Evolutionary conservation across 2,329 filamentous ascomycete genomes (phyloP).

Genomic region (Ophiostoma pallidulum): DNA sequence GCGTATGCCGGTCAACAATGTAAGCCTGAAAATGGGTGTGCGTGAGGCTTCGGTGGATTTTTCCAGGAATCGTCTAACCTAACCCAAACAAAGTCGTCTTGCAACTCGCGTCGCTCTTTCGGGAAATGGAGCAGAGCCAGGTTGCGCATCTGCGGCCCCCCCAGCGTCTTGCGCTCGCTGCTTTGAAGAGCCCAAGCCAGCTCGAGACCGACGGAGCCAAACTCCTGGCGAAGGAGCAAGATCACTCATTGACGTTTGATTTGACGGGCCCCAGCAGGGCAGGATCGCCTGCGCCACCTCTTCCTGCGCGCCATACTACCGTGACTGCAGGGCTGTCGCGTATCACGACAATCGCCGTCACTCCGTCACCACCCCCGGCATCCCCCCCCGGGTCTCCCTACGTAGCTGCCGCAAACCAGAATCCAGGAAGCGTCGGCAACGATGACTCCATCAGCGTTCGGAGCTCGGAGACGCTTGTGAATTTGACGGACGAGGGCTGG

Average conservation of each 20-base stretch:
- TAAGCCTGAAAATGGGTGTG: no score
- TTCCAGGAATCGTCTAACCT: no score
- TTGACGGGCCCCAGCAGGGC: not conserved
- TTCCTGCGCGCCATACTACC: constrained; percentile 38
- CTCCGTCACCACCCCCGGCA: not conserved
- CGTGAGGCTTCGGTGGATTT: no score
- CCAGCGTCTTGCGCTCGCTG: constrained; percentile 69
- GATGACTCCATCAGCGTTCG: constrained; percentile 36
- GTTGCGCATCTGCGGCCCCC: constrained; percentile 58
- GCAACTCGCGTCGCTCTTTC: constrained; percentile 62
- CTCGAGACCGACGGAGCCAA: constrained; percentile 16
- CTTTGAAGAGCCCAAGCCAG: constrained; percentile 41
- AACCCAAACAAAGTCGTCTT: no score
- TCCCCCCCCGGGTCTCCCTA: not conserved
- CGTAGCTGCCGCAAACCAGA: constrained; percentile 15
- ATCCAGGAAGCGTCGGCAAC: constrained; percentile 21
- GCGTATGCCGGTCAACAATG: constrained; percentile 53
- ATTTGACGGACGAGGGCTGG: constrained; percentile 30
- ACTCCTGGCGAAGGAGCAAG: constrained; percentile 11
- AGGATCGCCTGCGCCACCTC: constrained; percentile 30
- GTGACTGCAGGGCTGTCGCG: constrained; percentile 23
- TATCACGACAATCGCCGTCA: not conserved
- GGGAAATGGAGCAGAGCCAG: constrained; percentile 56
- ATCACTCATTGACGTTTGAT: constrained; percentile 4
- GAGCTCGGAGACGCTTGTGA: constrained; percentile 45